These are phyloP conservation scores for Alternaria conjuncta DNA, from an alignment of 2,329 filamentous ascomycete species.

Conservation along the genomic window DNA sequence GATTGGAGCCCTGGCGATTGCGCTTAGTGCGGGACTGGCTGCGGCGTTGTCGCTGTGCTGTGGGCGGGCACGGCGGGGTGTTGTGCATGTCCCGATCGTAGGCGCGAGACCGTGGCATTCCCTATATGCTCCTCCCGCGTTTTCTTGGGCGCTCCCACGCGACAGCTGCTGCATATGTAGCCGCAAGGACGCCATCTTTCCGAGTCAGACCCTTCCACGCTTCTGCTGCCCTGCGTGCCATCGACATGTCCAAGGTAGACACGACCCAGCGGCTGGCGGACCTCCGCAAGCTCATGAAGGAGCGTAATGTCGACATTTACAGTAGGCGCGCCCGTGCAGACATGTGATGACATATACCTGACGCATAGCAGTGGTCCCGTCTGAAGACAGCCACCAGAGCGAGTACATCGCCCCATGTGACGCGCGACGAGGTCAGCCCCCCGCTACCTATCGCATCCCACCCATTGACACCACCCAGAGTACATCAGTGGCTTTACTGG, in stretches of 20 bases:
- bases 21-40: conserved; percentile 8
- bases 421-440: conserved; percentile 71
- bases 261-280: conserved; percentile 77
- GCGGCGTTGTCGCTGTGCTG: conserved; percentile 10
- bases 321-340: conserved; percentile 60
- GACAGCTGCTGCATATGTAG: conserved; percentile 36
- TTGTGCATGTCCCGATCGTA: conserved; percentile 26
- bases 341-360: conserved; percentile 35
- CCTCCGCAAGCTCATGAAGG: conserved; percentile 85
- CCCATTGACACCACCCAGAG: conserved; percentile 55
- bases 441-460: conserved; percentile 21
- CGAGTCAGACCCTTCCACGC: conserved; percentile 38
- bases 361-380: conserved; percentile 77
- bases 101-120: conserved; percentile 21
- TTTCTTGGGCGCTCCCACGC: conserved; percentile 38
- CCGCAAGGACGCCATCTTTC: conserved; percentile 16
- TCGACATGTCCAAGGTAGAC: conserved; percentile 78
- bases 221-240: conserved; percentile 33
- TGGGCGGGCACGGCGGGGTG: conserved; percentile 25
- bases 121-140: conserved; percentile 44
- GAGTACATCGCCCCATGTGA: conserved; percentile 99
- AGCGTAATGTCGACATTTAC: conserved; percentile 88
- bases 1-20: conserved; percentile 7
- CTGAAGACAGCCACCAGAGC: conserved; percentile 95
- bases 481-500: conserved; percentile 95